Conservation (phyloP, 805 yeast species). For the Candida rishiriensis region DNA sequence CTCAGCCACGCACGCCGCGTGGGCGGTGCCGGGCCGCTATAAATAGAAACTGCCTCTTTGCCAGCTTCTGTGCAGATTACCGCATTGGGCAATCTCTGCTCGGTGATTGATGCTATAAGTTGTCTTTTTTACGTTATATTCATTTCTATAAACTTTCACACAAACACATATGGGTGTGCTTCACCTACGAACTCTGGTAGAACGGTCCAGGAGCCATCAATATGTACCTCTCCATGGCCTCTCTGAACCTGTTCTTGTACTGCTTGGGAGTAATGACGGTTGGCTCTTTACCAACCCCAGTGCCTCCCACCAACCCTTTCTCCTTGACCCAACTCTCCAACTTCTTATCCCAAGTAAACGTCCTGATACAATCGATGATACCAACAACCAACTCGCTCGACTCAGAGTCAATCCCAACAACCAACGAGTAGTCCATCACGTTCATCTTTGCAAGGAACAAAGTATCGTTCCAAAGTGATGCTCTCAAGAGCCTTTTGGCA, state of each 20-base stretch:
- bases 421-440: conserved; percentile 96
- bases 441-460: conserved; percentile 92
- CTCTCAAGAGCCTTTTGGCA: conserved; percentile 77
- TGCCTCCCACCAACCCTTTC: conserved; percentile 74
- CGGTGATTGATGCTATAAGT: too few species aligned
- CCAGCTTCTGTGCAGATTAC: too few species aligned
- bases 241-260: conserved; percentile 88
- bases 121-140: too few species aligned
- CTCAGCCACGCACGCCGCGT: too few species aligned
- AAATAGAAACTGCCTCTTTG: too few species aligned
- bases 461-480: conserved; percentile 94
- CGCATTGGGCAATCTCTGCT: too few species aligned
- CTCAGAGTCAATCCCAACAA: conserved; percentile 80
- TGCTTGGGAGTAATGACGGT: conserved; percentile 97
- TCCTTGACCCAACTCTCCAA: conserved; percentile 99
- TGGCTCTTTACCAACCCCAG: conserved; percentile 86
- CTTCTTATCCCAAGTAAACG: conserved; percentile 98
- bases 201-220: conserved; percentile 80
- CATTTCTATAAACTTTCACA: too few species aligned
- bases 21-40: too few species aligned
- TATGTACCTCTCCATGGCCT: conserved; percentile 95
- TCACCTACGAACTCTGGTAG: conserved; percentile 12
- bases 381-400: conserved; percentile 80
- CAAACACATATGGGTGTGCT: too few species aligned
- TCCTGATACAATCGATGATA: conserved; percentile 87